A percentile compares a stretch with the other conserved stretches of the same genome.
Evolutionary conservation across 2,329 filamentous ascomycete species (phyloP).

Genomic region (Lasiodiplodia sp.): DNA sequence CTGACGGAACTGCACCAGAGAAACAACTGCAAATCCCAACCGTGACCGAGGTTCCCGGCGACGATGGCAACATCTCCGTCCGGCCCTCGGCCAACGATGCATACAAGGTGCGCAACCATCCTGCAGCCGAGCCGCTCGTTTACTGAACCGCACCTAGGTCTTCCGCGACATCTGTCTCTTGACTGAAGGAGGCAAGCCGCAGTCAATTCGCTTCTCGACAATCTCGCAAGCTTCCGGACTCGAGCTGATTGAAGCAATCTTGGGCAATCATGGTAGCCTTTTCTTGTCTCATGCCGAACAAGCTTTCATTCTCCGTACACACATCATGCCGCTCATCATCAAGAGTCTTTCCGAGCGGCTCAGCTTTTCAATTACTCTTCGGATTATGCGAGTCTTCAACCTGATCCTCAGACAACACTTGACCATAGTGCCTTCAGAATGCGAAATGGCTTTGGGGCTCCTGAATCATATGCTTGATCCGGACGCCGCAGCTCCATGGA

Average conservation of each 20-base stretch:
- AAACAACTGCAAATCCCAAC: slow-evolving; percentile 60
- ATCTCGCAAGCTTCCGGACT: slow-evolving; percentile 84
- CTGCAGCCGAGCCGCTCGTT: slow-evolving; percentile 29
- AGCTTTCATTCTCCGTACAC: slow-evolving; percentile 75
- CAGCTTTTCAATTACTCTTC: slow-evolving; percentile 81
- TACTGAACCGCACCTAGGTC: slow-evolving; percentile 58
- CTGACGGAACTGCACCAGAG: slow-evolving; percentile 33
- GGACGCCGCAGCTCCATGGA: slow-evolving; percentile 81
- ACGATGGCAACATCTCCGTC: slow-evolving; percentile 70
- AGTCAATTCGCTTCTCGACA: slow-evolving; percentile 80
- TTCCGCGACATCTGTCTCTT: slow-evolving; percentile 90
- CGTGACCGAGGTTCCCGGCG: slow-evolving; percentile 72
- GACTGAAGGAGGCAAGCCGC: slow-evolving; percentile 81
- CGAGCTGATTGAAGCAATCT: slow-evolving; percentile 88
- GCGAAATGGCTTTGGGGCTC: slow-evolving; percentile 80
- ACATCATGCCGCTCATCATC: slow-evolving; percentile 84
- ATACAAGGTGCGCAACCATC: slow-evolving; percentile 64
- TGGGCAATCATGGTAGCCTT: slow-evolving; percentile 83
- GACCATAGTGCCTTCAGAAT: slow-evolving; percentile 75
- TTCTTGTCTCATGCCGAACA: slow-evolving; percentile 83
- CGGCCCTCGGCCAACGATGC: slow-evolving; percentile 84
- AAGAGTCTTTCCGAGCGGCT: slow-evolving; percentile 78
- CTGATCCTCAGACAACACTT: slow-evolving; percentile 82
- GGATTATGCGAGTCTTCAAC: slow-evolving; percentile 82
- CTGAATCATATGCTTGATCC: slow-evolving; percentile 88